A percentile compares a stretch with the other conserved stretches of the same genome.
Evolutionary conservation across 2,329 filamentous ascomycete genomes (phyloP).

Genomic region (Claviceps sp.): DNA sequence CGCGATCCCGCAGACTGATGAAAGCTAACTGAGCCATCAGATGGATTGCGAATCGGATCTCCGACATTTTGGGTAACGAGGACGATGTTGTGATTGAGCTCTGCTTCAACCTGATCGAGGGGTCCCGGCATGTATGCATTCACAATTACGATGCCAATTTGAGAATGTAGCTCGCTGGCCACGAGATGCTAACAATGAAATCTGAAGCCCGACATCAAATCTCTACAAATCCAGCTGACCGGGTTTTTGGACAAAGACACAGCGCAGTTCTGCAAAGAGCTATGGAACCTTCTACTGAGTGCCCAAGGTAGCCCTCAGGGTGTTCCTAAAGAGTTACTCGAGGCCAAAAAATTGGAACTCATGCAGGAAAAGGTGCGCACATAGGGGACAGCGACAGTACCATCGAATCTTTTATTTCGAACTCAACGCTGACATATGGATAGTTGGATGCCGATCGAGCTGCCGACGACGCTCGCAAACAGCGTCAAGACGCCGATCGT

Average conservation of each 20-base stretch:
- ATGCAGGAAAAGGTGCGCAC: conserved; percentile 77
- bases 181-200: conserved; percentile 23
- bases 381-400: too few relatives aligned
- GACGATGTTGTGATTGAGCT: conserved; percentile 95
- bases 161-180: background rate
- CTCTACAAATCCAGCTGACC: conserved; percentile 83
- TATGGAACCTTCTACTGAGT: conserved; percentile 86
- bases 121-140: conserved; percentile 50
- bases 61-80: conserved; percentile 77
- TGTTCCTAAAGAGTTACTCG: conserved; percentile 84
- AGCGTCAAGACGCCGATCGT: conserved; percentile 56
- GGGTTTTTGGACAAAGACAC: conserved; percentile 94
- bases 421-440: conserved; percentile 2
- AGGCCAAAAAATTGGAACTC: conserved; percentile 90
- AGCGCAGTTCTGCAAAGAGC: conserved; percentile 74
- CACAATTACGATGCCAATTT: background rate
- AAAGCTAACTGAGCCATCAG: conserved; percentile 30
- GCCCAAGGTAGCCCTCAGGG: conserved; percentile 80
- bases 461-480: conserved; percentile 58
- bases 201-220: conserved; percentile 81
- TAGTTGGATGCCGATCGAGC: conserved; percentile 74
- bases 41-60: conserved; percentile 87
- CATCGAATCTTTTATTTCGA: background rate
- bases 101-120: conserved; percentile 57
- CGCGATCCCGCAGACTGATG: background rate